Percentiles rank a stretch among this genome's conserved stretches.
Conservation (phyloP, 768 basidiomycete species). For the Psilocybe cyanescens region DNA sequence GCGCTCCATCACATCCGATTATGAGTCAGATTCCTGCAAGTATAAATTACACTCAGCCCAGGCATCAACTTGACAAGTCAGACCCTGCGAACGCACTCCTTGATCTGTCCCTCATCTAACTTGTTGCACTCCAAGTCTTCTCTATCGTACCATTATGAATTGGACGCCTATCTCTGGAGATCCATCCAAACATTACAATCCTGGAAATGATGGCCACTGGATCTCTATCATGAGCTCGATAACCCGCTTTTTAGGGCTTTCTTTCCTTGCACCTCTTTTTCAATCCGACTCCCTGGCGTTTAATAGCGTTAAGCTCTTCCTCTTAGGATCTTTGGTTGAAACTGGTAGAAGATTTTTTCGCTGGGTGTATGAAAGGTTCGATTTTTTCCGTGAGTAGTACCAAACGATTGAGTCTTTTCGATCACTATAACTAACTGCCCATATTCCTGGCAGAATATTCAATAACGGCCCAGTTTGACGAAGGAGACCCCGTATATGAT, state of each 20-base stretch:
- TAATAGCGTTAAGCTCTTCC: conserved; percentile 27
- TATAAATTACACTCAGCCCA: no score
- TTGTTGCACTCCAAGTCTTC: not conserved
- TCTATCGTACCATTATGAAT: not conserved
- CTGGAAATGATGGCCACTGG: conserved; percentile 1
- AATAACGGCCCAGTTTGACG: conserved; percentile 38
- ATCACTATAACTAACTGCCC: not conserved
- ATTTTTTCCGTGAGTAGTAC: conserved; percentile 28
- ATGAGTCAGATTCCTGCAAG: no score
- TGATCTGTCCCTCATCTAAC: no score
- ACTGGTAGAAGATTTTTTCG: conserved; percentile 38
- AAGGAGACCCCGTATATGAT: conserved; percentile 43
- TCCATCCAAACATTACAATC: not conserved
- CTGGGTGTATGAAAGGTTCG: conserved; percentile 35
- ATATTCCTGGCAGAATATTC: conserved; percentile 33
- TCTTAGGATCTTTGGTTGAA: conserved; percentile 40
- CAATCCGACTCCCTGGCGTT: conserved; percentile 4
- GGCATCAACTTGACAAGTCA: no score
- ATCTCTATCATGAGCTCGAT: conserved; percentile 11
- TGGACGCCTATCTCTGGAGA: not conserved
- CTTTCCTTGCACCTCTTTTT: conserved; percentile 36
- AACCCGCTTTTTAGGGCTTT: conserved; percentile 36
- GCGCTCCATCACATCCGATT: no score
- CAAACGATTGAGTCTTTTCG: not conserved
- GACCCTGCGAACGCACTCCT: no score